Evolutionary conservation across 768 basidiomycete species (phyloP).

Genomic region (Heimioporus sp.): DNA sequence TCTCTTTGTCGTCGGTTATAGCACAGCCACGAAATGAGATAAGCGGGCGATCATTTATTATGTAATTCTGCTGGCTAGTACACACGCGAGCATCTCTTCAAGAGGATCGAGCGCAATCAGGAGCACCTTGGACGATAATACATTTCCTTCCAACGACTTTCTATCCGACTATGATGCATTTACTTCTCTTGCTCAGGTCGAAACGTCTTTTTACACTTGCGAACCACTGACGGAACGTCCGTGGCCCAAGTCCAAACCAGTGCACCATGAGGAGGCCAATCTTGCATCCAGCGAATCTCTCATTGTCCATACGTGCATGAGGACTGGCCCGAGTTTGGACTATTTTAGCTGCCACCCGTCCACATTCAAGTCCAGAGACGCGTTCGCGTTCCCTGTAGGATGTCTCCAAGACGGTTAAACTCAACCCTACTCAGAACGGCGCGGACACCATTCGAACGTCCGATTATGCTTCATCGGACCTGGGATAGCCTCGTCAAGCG

Average conservation of each 20-base stretch:
- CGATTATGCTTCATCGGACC: slow-evolving; percentile 32
- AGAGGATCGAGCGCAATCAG: too few relatives aligned
- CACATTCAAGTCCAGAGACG: slow-evolving; percentile 17
- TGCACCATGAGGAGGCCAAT: too few relatives aligned
- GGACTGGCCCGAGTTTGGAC: too few relatives aligned
- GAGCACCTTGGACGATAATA: too few relatives aligned
- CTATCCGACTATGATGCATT: not conserved
- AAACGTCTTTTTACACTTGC: slow-evolving; percentile 17
- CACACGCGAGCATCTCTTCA: too few relatives aligned
- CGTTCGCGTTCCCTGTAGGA: slow-evolving; percentile 26
- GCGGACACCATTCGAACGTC: slow-evolving; percentile 52
- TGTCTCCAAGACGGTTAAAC: slow-evolving; percentile 4
- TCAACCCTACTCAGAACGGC: slow-evolving; percentile 34
- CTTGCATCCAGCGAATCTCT: too few relatives aligned
- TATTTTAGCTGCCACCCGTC: not conserved
- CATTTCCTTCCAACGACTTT: slow-evolving; percentile 5
- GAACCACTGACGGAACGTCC: slow-evolving; percentile 9
- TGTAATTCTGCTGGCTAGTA: not conserved
- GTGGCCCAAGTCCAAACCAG: too few relatives aligned
- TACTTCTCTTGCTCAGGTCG: slow-evolving; percentile 4
- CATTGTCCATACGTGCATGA: too few relatives aligned
- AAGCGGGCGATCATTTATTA: slow-evolving; percentile 11
- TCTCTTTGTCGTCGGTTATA: not conserved
- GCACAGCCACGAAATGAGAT: slow-evolving; percentile 19
- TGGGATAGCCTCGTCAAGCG: slow-evolving; percentile 2